These are phyloP conservation scores for Chlamydomonas schloesseri DNA, from an alignment of 139 green algal species.

Conservation along the genomic window DNA sequence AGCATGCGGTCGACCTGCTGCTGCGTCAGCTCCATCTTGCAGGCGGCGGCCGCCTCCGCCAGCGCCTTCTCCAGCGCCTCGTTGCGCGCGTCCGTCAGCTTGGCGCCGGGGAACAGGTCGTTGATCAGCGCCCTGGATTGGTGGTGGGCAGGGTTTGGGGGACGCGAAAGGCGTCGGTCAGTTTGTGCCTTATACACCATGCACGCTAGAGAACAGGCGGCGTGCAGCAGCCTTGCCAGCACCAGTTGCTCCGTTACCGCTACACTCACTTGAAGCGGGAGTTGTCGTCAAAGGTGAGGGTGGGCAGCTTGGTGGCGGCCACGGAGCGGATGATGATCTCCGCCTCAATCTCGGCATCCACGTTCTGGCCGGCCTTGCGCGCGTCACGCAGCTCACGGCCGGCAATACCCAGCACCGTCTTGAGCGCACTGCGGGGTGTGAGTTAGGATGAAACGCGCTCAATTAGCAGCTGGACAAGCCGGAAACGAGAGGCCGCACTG, in stretches of 20 bases:
- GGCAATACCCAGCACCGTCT: slow-evolving; percentile 71
- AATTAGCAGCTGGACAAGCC: too few relatives aligned
- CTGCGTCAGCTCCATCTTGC: slow-evolving; percentile 61
- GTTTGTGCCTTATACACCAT: too few relatives aligned
- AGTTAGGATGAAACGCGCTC: too few relatives aligned
- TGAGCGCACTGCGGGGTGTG: slow-evolving; percentile 43
- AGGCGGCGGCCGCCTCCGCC: slow-evolving; percentile 45
- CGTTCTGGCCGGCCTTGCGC: slow-evolving; percentile 14
- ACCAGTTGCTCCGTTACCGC: too few relatives aligned
- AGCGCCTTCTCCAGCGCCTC: slow-evolving; percentile 68
- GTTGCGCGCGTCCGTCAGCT: slow-evolving; percentile 58
- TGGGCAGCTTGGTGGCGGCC: slow-evolving; percentile 81
- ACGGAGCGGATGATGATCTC: slow-evolving; percentile 79
- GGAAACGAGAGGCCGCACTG: too few relatives aligned
- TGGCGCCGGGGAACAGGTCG: slow-evolving; percentile 66
- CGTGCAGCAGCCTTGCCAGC: too few relatives aligned
- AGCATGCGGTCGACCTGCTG: slow-evolving; percentile 58
- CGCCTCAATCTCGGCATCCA: slow-evolving; percentile 56
- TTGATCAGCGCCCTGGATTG: slow-evolving; percentile 59
- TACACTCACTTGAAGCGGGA: slow-evolving; percentile 37
- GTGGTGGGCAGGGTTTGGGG: too few relatives aligned
- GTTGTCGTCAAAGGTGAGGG: slow-evolving; percentile 80
- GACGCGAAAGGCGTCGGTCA: too few relatives aligned
- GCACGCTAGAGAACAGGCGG: too few relatives aligned
- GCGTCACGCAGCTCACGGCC: slow-evolving; percentile 72